Evolutionary conservation across 202 grass and related monocot species (phyloP).

Genomic region (Schoenoplectus triqueter): DNA sequence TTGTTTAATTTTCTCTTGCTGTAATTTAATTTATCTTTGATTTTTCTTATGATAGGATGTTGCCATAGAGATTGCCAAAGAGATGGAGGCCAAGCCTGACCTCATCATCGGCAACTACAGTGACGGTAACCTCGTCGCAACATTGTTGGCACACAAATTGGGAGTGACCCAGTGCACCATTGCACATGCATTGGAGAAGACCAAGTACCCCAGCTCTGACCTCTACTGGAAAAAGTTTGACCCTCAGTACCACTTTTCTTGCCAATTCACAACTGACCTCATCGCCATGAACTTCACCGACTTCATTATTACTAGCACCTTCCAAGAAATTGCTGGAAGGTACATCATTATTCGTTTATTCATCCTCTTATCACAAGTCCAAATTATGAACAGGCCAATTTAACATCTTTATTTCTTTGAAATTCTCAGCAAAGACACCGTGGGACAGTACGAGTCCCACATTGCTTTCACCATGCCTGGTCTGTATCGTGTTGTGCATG

Average conservation of each 20-base stretch:
- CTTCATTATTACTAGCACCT: conserved; percentile 96
- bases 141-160: conserved; percentile 79
- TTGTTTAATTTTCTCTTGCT: background rate
- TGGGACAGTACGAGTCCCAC: conserved; percentile 91
- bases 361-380: background rate
- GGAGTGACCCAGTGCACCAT: conserved; percentile 97
- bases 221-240: conserved; percentile 93
- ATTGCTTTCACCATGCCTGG: conserved; percentile 84
- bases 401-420: background rate
- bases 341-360: conserved; percentile 32
- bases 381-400: background rate
- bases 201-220: conserved; percentile 93
- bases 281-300: conserved; percentile 92
- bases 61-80: conserved; percentile 69
- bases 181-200: conserved; percentile 95
- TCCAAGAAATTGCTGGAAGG: conserved; percentile 98
- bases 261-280: conserved; percentile 91
- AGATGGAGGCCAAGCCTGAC: conserved; percentile 90
- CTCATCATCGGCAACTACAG: conserved; percentile 94
- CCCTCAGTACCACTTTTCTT: conserved; percentile 88
- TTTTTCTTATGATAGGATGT: conserved; percentile 62
- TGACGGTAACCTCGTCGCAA: conserved; percentile 85
- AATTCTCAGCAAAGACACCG: conserved; percentile 76
- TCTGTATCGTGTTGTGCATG: conserved; percentile 86
- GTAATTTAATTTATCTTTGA: conserved; percentile 32